Percentiles rank a stretch among this genome's conserved stretches.
phyloP scores from a whole-genome alignment of 352 stramenopile genomes.

The Pythium rhizo-oryzae region DNA sequence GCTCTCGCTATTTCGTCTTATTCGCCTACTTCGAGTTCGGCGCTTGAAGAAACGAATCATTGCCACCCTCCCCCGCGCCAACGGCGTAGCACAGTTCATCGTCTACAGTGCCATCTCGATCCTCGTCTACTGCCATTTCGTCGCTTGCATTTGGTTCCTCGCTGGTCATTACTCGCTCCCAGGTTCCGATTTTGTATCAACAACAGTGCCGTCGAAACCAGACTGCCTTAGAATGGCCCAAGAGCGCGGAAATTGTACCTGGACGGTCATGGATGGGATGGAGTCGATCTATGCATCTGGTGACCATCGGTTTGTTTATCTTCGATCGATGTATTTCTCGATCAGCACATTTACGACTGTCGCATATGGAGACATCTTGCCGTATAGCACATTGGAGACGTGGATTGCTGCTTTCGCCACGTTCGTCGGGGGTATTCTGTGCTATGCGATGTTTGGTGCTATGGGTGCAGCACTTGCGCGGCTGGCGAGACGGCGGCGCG shows the following conservation, averaged over 20 bases:
- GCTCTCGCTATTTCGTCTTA: slow-evolving; percentile 30
- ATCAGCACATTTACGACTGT: slow-evolving; percentile 41
- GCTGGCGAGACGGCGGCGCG: slow-evolving; percentile 19
- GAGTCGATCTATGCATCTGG: slow-evolving; percentile 14
- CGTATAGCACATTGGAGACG: slow-evolving; percentile 29
- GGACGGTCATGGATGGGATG: slow-evolving; percentile 34
- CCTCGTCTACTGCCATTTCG: slow-evolving; percentile 34
- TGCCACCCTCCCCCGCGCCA: slow-evolving; percentile 20
- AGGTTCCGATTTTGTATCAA: neutral
- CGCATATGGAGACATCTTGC: slow-evolving; percentile 37
- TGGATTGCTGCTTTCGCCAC: slow-evolving; percentile 26
- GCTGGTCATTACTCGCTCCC: slow-evolving; percentile 25
- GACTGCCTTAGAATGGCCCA: slow-evolving; percentile 33
- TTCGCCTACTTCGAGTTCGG: slow-evolving; percentile 32
- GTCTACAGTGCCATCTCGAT: slow-evolving; percentile 34
- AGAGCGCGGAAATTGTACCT: slow-evolving; percentile 33
- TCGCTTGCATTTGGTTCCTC: slow-evolving; percentile 35
- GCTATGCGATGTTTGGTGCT: slow-evolving; percentile 34
- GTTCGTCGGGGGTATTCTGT: slow-evolving; percentile 32
- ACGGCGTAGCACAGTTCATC: slow-evolving; percentile 33
- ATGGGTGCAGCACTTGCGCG: slow-evolving; percentile 32
- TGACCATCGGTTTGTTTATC: slow-evolving; percentile 22
- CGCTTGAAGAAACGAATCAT: slow-evolving; percentile 24
- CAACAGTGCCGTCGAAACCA: slow-evolving; percentile 16
- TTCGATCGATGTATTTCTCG: slow-evolving; percentile 37